Conservation (phyloP, 2,329 filamentous ascomycete species). For the Alternaria arborescens region DNA sequence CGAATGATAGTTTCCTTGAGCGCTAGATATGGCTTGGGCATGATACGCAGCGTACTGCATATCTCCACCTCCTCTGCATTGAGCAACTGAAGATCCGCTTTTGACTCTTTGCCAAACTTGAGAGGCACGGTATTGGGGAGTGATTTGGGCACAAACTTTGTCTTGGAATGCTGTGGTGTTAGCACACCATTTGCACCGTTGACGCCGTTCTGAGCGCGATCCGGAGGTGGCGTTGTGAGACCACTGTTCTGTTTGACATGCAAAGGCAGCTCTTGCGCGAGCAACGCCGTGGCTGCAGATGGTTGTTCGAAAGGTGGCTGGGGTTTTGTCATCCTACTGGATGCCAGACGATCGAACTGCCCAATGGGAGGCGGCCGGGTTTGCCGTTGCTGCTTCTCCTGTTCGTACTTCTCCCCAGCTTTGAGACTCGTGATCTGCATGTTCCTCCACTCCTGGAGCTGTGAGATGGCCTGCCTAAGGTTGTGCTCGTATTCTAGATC, state of each 20-base stretch:
- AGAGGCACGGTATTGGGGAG: slow-evolving; percentile 71
- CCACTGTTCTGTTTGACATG: slow-evolving; percentile 59
- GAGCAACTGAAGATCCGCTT: slow-evolving; percentile 84
- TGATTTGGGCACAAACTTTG: slow-evolving; percentile 64
- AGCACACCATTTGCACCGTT: slow-evolving; percentile 52
- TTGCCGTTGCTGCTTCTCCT: slow-evolving; percentile 80
- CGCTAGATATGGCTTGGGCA: slow-evolving; percentile 93
- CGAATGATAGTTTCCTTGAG: slow-evolving; percentile 94
- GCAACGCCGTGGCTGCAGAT: slow-evolving; percentile 76
- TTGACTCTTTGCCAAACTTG: slow-evolving; percentile 75
- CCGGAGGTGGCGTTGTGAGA: slow-evolving; percentile 52
- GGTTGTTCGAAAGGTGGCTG: slow-evolving; percentile 72
- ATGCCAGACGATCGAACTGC: slow-evolving; percentile 84
- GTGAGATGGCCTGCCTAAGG: slow-evolving; percentile 84
- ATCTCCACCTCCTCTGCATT: slow-evolving; percentile 85
- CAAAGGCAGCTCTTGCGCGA: slow-evolving; percentile 79
- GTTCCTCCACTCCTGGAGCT: slow-evolving; percentile 92
- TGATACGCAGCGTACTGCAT: slow-evolving; percentile 82
- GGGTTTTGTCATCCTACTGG: slow-evolving; percentile 71
- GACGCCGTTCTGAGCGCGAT: slow-evolving; percentile 61
- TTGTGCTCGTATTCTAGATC: slow-evolving; percentile 92
- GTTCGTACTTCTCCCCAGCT: slow-evolving; percentile 90
- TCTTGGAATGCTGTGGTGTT: slow-evolving; percentile 51
- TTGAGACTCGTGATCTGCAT: slow-evolving; percentile 85
- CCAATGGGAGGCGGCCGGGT: slow-evolving; percentile 74